Evolutionary conservation across 352 stramenopile species (phyloP).

Genomic region (Phytophthora litchii): DNA sequence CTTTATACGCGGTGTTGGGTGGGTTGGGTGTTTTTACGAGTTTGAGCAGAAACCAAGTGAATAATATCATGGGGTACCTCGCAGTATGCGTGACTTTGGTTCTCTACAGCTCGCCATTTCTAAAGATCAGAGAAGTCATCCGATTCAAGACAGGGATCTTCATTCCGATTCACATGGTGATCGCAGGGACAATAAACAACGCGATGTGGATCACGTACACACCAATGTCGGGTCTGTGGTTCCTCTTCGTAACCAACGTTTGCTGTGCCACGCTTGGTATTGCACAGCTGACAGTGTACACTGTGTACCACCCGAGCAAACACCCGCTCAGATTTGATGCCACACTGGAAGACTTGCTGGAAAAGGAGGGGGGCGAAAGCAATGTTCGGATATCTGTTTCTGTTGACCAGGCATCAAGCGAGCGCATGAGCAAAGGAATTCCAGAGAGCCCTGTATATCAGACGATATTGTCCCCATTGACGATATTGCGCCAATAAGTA

Average conservation of each 20-base stretch:
- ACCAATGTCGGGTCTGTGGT: constrained; percentile 40
- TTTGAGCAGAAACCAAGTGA: constrained; percentile 35
- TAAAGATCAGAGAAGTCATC: constrained; percentile 51
- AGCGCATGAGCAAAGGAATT: constrained; percentile 9
- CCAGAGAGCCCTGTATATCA: constrained; percentile 31
- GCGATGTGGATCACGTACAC: constrained; percentile 57
- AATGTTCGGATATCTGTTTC: constrained; percentile 12
- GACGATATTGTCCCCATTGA: constrained; percentile 26
- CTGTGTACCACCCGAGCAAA: constrained; percentile 52
- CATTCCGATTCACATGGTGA: constrained; percentile 59
- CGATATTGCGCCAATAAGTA: constrained; percentile 10
- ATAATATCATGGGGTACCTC: constrained; percentile 42
- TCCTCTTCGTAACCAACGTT: constrained; percentile 60
- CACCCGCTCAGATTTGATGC: constrained; percentile 32
- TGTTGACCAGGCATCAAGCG: too few relatives aligned
- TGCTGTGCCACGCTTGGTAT: constrained; percentile 40
- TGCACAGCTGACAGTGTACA: constrained; percentile 46
- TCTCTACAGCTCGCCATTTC: constrained; percentile 62
- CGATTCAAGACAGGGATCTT: constrained; percentile 50
- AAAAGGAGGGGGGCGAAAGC: constrained; percentile 27
- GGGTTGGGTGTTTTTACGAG: constrained; percentile 28
- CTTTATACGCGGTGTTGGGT: constrained; percentile 41
- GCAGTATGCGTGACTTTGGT: constrained; percentile 43
- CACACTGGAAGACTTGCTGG: constrained; percentile 23
- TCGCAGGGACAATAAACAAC: constrained; percentile 57